Evolutionary conservation across 208 protist species (phyloP).

Genomic region (Leishmania mexicana): DNA sequence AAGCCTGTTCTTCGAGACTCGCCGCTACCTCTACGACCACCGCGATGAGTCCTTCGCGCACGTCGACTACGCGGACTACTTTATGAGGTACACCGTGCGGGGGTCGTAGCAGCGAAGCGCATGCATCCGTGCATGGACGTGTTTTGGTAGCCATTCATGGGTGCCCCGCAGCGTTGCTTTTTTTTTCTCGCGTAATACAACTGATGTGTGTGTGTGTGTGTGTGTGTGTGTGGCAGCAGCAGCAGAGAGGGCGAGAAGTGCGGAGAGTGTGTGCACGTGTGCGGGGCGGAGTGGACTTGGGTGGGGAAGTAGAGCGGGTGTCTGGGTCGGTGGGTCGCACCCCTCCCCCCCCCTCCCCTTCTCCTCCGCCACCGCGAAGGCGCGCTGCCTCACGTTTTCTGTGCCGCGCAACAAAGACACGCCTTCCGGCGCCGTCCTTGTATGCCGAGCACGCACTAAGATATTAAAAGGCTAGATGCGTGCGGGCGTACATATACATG

Average conservation of each 20-base stretch:
- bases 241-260: background rate
- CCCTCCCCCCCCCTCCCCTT: background rate
- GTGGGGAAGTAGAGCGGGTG: background rate
- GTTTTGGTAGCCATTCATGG: background rate
- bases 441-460: background rate
- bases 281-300: background rate
- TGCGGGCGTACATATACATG: background rate
- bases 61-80: conserved; percentile 78
- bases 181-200: background rate
- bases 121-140: conserved; percentile 2
- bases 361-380: background rate
- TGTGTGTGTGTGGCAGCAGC: background rate
- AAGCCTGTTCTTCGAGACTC: conserved; percentile 70
- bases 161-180: background rate
- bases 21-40: conserved; percentile 77
- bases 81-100: conserved; percentile 79
- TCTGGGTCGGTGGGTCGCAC: background rate
- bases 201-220: background rate
- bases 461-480: background rate
- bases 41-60: conserved; percentile 55
- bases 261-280: background rate
- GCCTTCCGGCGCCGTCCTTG: background rate
- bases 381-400: background rate
- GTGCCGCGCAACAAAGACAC: background rate
- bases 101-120: conserved; percentile 36